Evolutionary conservation across 495 filamentous ascomycete genomes (phyloP), one percentile per base, ranked within the genome.

Genomic region (Astrothelium subdiscretum): DNA sequence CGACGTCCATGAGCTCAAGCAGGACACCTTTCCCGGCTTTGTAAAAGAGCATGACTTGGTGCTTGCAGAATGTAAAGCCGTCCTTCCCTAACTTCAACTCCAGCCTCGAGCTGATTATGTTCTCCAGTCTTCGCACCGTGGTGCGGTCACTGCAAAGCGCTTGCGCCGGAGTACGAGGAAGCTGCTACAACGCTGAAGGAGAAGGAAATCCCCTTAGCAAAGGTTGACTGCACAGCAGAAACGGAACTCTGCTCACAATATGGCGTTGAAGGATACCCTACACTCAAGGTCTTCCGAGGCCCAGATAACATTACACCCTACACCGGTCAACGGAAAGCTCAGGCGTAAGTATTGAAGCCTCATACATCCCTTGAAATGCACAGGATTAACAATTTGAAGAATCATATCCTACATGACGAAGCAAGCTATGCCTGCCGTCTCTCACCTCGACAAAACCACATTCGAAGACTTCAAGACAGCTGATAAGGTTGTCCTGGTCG

Each of bases 341-440:
- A 85, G 71, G 86, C 91, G 90, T 94, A 78, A 78, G 90, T 85
- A 20, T 32, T 57, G 20, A 31, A 18, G 10, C 29, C 42, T 35
- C 4, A 35, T 10, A 11, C 27, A 27, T 22, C 43, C 6, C 40
- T 35, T 60, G 26, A 20, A 58, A 6, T n/a, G 27, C 51, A 62
- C 12, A 48, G 44, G 13, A 57, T 44, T 26, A 15, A 38, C 2
- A 13, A 22, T 13, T 58, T 62, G 60, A 73, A 94, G 89, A 54
- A 96, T 98, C 75, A 86, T 95, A 42, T 98, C 94, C 27, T 97
- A 96, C 80, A 99, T 99, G 94, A 88, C 87, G 72, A 99, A 99
- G 82, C 95, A 99, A 79, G 87, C 88, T 22, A 85, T 99, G 61
- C 94, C 94, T 32, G 89, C 94, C 59, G 92, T 99, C 60, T 96